Percentiles rank a stretch among this genome's conserved stretches.
Conservation (phyloP, 176 grass and related monocot genomes). For the Hordeum marinum region DNA sequence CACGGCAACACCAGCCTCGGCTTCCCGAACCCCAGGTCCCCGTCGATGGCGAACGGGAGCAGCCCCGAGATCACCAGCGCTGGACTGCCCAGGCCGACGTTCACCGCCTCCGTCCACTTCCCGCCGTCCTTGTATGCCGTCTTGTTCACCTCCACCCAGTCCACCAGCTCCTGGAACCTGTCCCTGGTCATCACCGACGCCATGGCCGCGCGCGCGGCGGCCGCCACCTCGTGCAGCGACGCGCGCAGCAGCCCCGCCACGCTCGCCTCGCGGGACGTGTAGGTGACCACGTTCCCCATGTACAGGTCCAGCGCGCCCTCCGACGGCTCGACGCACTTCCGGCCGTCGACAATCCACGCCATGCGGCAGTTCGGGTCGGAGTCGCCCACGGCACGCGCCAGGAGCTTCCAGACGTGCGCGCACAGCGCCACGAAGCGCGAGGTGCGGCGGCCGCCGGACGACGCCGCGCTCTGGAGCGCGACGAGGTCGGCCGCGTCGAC, state of each 20-base stretch:
- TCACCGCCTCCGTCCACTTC: slow-evolving; percentile 78
- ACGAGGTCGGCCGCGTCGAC: slow-evolving; percentile 42
- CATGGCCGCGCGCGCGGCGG: slow-evolving; percentile 31
- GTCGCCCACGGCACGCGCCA: slow-evolving; percentile 43
- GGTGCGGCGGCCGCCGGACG: background rate
- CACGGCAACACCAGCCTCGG: slow-evolving; percentile 38
- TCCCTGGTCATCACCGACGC: slow-evolving; percentile 20
- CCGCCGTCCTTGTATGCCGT: slow-evolving; percentile 42
- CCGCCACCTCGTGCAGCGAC: slow-evolving; percentile 31
- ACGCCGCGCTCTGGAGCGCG: slow-evolving; percentile 11
- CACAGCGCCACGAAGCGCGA: slow-evolving; percentile 54
- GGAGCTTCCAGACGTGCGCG: slow-evolving; percentile 68
- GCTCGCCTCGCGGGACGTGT: slow-evolving; percentile 38
- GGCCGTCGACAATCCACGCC: slow-evolving; percentile 58
- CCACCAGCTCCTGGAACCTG: slow-evolving; percentile 63
- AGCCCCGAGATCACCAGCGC: slow-evolving; percentile 45
- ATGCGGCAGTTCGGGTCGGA: slow-evolving; percentile 51
- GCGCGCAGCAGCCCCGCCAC: slow-evolving; percentile 31
- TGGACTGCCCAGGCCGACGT: slow-evolving; percentile 59
- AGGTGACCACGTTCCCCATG: slow-evolving; percentile 62
- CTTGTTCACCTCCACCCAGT: slow-evolving; percentile 77
- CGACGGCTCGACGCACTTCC: slow-evolving; percentile 36
- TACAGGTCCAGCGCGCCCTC: slow-evolving; percentile 40
- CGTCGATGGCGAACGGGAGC: slow-evolving; percentile 42
- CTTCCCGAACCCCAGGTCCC: slow-evolving; percentile 59